These are phyloP conservation scores for Lepiota brunneoincarnata DNA, from an alignment of 768 basidiomycete genomes.

Conservation along the genomic window DNA sequence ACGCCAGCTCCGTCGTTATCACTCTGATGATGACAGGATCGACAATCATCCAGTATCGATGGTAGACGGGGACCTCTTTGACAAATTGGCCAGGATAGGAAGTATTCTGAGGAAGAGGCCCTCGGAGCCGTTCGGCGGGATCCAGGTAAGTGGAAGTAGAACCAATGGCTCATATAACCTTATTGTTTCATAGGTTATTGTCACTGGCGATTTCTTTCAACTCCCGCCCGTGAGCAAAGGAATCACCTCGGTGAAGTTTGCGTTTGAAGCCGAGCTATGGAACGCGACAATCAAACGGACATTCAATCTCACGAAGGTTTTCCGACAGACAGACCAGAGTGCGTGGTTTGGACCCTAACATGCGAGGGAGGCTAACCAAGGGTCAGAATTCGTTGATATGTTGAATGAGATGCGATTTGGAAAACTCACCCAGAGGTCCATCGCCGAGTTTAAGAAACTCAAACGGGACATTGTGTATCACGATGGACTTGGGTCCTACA, in stretches of 20 bases:
- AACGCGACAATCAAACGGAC: slow-evolving; percentile 68
- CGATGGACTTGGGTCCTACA: slow-evolving; percentile 84
- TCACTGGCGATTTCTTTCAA: slow-evolving; percentile 98
- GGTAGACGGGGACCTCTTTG: slow-evolving; percentile 92
- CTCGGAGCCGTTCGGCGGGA: slow-evolving; percentile 84
- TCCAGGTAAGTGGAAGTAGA: slow-evolving; percentile 56
- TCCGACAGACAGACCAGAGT: slow-evolving; percentile 92
- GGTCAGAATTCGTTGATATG: slow-evolving; percentile 88
- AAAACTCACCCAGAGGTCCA: slow-evolving; percentile 57
- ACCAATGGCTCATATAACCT: not conserved
- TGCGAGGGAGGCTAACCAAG: not conserved
- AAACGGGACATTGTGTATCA: slow-evolving; percentile 68
- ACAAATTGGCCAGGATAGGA: slow-evolving; percentile 81
- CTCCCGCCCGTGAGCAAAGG: slow-evolving; percentile 86
- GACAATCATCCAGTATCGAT: slow-evolving; percentile 73
- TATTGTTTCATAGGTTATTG: slow-evolving; percentile 56
- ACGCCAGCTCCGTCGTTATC: slow-evolving; percentile 12
- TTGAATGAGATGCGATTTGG: slow-evolving; percentile 99
- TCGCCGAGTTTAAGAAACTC: slow-evolving; percentile 68
- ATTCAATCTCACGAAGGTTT: slow-evolving; percentile 93
- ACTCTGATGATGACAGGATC: not conserved
- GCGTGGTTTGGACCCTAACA: slow-evolving; percentile 19
- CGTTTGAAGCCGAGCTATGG: slow-evolving; percentile 89
- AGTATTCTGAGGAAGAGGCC: slow-evolving; percentile 53
- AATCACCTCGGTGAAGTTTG: slow-evolving; percentile 66